These are phyloP conservation scores for Aristolochia contorta DNA, from an alignment of 164 flowering plant genomes.

Conservation along the genomic window DNA sequence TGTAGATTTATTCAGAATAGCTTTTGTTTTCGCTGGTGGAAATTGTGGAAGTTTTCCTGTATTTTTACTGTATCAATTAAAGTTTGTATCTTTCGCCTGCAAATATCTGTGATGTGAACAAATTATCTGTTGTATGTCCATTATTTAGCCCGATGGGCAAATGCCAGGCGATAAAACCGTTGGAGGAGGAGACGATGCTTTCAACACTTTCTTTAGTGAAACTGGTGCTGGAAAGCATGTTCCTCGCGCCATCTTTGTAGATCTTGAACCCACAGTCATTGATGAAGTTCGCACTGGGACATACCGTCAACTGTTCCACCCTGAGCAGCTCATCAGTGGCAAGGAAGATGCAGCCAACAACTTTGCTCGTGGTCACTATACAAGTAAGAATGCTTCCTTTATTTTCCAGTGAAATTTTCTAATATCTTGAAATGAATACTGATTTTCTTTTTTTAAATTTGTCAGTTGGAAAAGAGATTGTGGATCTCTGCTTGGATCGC, in stretches of 20 bases:
- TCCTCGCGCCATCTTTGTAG: slow-evolving; percentile 29
- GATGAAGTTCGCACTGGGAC: slow-evolving; percentile 32
- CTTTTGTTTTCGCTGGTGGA: too few species aligned
- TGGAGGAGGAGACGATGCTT: slow-evolving; percentile 21
- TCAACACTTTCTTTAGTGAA: slow-evolving; percentile 35
- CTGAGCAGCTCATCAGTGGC: slow-evolving; percentile 28
- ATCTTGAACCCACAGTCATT: slow-evolving; percentile 37
- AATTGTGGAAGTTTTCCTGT: too few species aligned
- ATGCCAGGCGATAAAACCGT: background rate
- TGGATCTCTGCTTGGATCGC: slow-evolving; percentile 39
- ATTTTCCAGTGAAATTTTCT: background rate
- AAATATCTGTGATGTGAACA: too few species aligned
- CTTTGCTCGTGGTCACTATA: slow-evolving; percentile 36
- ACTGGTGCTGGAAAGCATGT: slow-evolving; percentile 35
- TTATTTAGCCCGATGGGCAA: too few species aligned
- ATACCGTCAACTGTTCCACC: slow-evolving; percentile 31
- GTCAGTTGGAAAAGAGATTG: slow-evolving; percentile 34
- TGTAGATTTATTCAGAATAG: too few species aligned
- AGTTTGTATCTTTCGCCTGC: too few species aligned
- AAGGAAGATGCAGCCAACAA: slow-evolving; percentile 40
- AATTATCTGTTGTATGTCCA: too few species aligned
- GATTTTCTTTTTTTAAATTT: background rate
- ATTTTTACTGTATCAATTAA: too few species aligned
- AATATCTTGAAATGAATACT: background rate
- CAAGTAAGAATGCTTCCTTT: slow-evolving; percentile 10